Conservation (phyloP, 495 filamentous ascomycete species). For the Xylaria palmicola region DNA sequence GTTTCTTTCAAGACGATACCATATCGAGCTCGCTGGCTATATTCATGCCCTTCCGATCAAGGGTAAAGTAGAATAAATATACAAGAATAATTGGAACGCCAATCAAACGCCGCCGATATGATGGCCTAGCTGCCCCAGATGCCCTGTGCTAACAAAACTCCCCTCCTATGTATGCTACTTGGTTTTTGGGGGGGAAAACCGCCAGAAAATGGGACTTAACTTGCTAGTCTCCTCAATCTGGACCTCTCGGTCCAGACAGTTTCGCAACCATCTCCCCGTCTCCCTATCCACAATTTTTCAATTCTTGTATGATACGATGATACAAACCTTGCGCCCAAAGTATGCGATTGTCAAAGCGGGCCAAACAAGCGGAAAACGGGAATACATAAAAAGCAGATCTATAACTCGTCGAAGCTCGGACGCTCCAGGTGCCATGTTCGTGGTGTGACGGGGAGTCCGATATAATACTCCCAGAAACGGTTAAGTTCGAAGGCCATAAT, state of each 20-base stretch:
- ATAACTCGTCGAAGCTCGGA: conserved; percentile 62
- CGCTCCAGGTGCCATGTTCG: conserved; percentile 63
- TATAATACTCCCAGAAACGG: conserved; percentile 71
- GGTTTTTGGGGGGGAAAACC: neutral
- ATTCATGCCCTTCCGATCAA: neutral
- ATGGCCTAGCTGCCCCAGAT: neutral
- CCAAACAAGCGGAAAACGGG: neutral
- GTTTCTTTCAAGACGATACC: neutral
- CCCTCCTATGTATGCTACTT: too few relatives aligned
- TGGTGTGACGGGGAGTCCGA: conserved; percentile 73
- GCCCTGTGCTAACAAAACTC: neutral
- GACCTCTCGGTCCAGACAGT: neutral
- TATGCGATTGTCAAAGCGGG: neutral
- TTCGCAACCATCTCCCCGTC: neutral
- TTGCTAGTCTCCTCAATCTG: neutral
- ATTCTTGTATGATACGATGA: conserved; percentile 1
- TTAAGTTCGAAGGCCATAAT: conserved; percentile 60
- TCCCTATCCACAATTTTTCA: neutral
- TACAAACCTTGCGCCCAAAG: conserved; percentile 2
- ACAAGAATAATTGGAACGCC: neutral
- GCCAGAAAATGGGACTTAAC: neutral
- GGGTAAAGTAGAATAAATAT: neutral
- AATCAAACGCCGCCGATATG: conserved; percentile 7
- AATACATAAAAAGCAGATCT: conserved; percentile 1
- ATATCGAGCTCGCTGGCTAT: neutral